These are phyloP conservation scores for Phytophthora pseudosyringae DNA, from an alignment of 352 stramenopile species.

Conservation along the genomic window DNA sequence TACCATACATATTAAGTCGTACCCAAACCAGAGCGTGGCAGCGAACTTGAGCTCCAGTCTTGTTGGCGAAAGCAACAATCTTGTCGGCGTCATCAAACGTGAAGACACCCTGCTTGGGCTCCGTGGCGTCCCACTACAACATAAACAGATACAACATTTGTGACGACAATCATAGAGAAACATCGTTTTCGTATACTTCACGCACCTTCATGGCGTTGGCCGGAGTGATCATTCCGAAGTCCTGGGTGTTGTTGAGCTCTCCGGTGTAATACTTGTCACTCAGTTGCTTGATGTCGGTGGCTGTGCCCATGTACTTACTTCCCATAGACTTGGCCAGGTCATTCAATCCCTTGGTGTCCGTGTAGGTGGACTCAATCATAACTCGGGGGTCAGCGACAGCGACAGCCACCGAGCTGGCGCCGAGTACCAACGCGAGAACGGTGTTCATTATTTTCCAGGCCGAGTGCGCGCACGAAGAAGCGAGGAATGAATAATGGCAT, in stretches of 20 bases:
- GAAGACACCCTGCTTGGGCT: conserved; percentile 32
- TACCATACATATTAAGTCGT: conserved; percentile 1
- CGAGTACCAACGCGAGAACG: conserved; percentile 18
- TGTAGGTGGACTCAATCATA: conserved; percentile 45
- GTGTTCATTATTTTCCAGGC: conserved; percentile 18
- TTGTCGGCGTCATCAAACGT: conserved; percentile 36
- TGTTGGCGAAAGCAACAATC: conserved; percentile 36
- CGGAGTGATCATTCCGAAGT: conserved; percentile 46
- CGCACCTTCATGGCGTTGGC: conserved; percentile 41
- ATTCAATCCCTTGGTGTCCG: conserved; percentile 27
- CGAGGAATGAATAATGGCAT: conserved; percentile 44
- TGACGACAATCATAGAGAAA: background rate
- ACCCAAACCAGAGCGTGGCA: conserved; percentile 41
- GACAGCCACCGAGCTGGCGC: conserved; percentile 18
- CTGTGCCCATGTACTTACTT: conserved; percentile 47
- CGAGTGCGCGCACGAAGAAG: background rate
- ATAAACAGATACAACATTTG: conserved; percentile 4
- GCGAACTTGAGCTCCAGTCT: conserved; percentile 34
- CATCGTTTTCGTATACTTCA: conserved; percentile 14
- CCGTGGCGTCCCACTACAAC: conserved; percentile 35
- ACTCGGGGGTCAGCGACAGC: conserved; percentile 25
- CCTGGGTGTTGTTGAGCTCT: conserved; percentile 29
- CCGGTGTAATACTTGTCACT: conserved; percentile 27
- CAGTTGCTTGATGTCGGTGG: conserved; percentile 39
- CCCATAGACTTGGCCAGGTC: conserved; percentile 30